A percentile compares a stretch with the other conserved stretches of the same genome.
These are phyloP conservation scores for Berberis thunbergii DNA, from an alignment of 164 flowering plant genomes.

Conservation along the genomic window DNA sequence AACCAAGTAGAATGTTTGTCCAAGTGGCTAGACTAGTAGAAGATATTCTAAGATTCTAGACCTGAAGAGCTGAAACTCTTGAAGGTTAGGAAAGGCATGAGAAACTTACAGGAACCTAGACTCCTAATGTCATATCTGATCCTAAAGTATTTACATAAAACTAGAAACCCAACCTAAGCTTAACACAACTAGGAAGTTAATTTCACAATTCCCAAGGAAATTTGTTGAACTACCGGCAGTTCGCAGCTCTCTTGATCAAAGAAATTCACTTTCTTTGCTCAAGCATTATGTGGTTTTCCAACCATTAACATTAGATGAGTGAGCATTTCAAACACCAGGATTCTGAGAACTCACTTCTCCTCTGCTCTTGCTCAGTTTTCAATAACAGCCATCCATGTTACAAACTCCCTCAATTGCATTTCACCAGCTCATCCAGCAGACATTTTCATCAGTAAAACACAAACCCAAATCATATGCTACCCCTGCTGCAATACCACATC, in stretches of 20 bases:
- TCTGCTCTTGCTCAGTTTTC: neutral
- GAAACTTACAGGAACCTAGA: neutral
- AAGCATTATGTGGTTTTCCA: neutral
- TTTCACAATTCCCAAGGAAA: neutral
- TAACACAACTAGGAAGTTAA: neutral
- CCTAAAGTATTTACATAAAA: slow-evolving; percentile 28
- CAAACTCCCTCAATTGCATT: neutral
- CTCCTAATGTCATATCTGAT: neutral
- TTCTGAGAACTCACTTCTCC: neutral
- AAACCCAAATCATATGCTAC: neutral
- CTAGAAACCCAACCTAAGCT: slow-evolving; percentile 10
- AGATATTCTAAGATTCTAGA: no score
- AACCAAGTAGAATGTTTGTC: no score
- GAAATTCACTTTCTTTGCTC: neutral
- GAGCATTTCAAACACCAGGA: neutral
- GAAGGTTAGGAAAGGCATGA: neutral
- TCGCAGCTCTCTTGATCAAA: neutral
- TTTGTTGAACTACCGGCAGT: slow-evolving; percentile 1
- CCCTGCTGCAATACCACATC: neutral
- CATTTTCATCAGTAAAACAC: neutral
- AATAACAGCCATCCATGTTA: neutral
- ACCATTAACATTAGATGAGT: neutral
- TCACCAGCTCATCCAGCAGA: neutral
- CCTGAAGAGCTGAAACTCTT: neutral
- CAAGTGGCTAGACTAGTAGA: no score